These are phyloP conservation scores for Raddia distichophylla DNA, from an alignment of 176 grass and related monocot species.

Conservation along the genomic window DNA sequence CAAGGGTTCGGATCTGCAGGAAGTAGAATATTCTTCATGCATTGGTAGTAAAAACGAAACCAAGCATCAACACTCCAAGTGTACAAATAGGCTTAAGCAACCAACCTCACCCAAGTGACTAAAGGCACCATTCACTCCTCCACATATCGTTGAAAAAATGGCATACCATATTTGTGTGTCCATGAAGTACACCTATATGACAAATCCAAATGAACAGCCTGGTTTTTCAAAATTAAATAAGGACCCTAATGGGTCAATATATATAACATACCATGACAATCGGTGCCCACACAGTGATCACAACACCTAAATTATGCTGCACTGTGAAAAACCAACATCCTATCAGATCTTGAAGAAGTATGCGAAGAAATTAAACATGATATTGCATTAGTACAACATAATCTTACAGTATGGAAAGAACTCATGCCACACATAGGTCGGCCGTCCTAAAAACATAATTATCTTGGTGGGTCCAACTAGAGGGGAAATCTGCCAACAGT, in stretches of 20 bases:
- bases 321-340: conserved; percentile 58
- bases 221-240: conserved; percentile 7
- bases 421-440: conserved; percentile 80
- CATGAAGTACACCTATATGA: conserved; percentile 92
- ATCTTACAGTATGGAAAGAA: conserved; percentile 93
- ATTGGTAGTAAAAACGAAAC: conserved; percentile 14
- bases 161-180: conserved; percentile 99
- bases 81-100: conserved; percentile 37
- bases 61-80: conserved; percentile 4
- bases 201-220: conserved; percentile 16
- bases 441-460: conserved; percentile 79
- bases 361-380: conserved; percentile 6
- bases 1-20: conserved; percentile 83
- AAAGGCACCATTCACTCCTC: conserved; percentile 89
- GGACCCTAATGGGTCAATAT: not conserved
- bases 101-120: conserved; percentile 93
- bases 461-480: conserved; percentile 77
- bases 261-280: conserved; percentile 73
- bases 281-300: conserved; percentile 90
- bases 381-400: conserved; percentile 19
- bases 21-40: conserved; percentile 40
- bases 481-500: conserved; percentile 74
- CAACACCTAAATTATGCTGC: conserved; percentile 87
- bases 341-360: conserved; percentile 38
- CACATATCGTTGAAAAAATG: conserved; percentile 97